These are phyloP conservation scores for Alternaria sp. DNA, from an alignment of 2,329 filamentous ascomycete species.

Conservation along the genomic window DNA sequence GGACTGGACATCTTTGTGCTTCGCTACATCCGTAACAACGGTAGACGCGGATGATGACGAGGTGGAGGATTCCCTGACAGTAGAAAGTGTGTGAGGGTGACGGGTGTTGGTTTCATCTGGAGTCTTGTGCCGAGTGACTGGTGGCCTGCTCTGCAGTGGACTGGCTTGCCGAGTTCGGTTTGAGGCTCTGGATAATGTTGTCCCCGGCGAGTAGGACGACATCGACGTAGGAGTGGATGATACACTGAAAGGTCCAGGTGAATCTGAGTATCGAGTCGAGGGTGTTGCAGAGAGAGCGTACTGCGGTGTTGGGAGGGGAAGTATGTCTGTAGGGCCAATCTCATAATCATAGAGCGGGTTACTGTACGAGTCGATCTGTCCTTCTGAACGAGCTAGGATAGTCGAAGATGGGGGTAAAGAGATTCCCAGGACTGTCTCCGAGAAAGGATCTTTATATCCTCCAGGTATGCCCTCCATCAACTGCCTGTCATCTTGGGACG, in stretches of 20 bases:
- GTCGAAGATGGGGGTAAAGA: conserved; percentile 50
- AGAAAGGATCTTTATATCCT: conserved; percentile 52
- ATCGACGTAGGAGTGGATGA: conserved; percentile 82
- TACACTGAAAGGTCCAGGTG: conserved; percentile 75
- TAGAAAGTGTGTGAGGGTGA: conserved; percentile 68
- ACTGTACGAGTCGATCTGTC: conserved; percentile 37
- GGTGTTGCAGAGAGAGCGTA: conserved; percentile 75
- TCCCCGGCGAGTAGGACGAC: conserved; percentile 75
- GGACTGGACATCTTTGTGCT: conserved; percentile 52
- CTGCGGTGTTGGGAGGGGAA: conserved; percentile 73
- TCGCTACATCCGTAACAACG: conserved; percentile 64
- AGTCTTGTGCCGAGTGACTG: conserved; percentile 66
- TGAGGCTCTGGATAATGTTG: conserved; percentile 58
- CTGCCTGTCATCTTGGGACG: conserved; percentile 45
- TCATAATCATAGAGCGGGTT: conserved; percentile 50
- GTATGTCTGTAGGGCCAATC: conserved; percentile 69
- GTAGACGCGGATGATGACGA: conserved; percentile 79
- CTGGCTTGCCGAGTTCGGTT: conserved; percentile 65
- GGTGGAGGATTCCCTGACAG: conserved; percentile 73
- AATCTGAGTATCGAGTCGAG: conserved; percentile 79
- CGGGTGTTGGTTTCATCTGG: conserved; percentile 59
- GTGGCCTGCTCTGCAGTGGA: conserved; percentile 65
- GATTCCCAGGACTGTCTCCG: conserved; percentile 56
- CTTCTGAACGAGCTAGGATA: conserved; percentile 37
- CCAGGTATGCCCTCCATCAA: conserved; percentile 38